Base-by-base conservation (phyloP, 2,329 filamentous ascomycete genomes). In the Orbilia blumenaviensis region DNA sequence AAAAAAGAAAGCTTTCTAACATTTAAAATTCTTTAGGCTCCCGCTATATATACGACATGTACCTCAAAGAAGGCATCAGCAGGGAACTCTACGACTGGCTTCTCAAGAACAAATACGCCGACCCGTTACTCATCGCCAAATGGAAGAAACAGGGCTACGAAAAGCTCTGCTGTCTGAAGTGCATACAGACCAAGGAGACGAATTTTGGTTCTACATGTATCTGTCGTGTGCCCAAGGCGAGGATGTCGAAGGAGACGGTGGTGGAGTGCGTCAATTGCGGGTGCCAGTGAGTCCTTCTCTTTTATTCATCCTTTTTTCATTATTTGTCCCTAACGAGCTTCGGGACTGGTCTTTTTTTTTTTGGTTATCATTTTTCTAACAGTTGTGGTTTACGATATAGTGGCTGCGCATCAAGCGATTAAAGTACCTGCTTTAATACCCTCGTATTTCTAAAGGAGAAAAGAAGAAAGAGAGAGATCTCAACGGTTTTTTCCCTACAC, bases 81-180 rank as follows among this genome's bases (percentile, higher is more conserved):
- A 94, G 92, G 84, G 86, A 90, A 83, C 86, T 99, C 18, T 99
- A 99, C 84, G 95, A 98, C 80, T 99, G 92, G 90, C 85, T 98
- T 78, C 85, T 99, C 75, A 99, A 99, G 88, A 97, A 99, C 82
- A 90, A 90, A 58, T 98, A 99, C 82, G 95, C 94, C 3, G 95
- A 99, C 84, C 89, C 92, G 50, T 95, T 94, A 85, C 85, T 99
- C 81, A 98, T 99, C 82, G 95, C 95, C 12, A 99, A 99, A 85
- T 99, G 95, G 95, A 99, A 99, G 89, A 99, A 99, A 86, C 92
- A 96, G 81, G 95, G 95, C 14, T 99, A 99, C 81, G 95, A 99
- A 84, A 97, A 98, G 92, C 85, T 99, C 46, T 99, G 95, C 84
- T 99, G 95, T 83, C 86, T 97, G 66, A 89, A 94, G 78, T 99